Evolutionary conservation across 371 early-diverging fungal species (phyloP), one percentile per base, ranked within the genome.

Genomic region (Cokeromyces recurvatus): DNA sequence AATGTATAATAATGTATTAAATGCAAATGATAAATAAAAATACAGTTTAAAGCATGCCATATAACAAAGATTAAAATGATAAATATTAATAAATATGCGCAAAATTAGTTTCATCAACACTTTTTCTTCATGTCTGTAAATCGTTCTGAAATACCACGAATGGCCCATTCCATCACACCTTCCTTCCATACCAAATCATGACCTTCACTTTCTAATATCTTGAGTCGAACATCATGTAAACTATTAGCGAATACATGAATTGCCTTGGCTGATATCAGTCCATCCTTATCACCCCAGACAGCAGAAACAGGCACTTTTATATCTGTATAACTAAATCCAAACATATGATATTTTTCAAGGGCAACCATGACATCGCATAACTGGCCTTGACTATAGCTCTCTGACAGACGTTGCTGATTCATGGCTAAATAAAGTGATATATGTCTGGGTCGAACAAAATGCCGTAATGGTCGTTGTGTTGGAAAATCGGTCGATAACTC

Each of bases 121-220:
- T 12, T 20, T 16, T 31, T 19, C 24, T 29, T 39, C 10, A n/a
- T 22, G 5, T 22, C 17, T 17, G 3, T 29, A 31, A 17, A 44
- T 32, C 41, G 29, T 49, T 69, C 68, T 12, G 62, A 46, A 25
- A 71, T 60, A 22, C 72, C 72, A 23, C 72, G 58, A 22, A 75
- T 53, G 12, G 76, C 66, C 72, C 72, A 75, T 46, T 66, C 72
- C 67, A 75, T 68, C 8, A 75, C 76, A 8, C 76, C 76, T 59
- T 75, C 76, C 35, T 75, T 75, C 76, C 76, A 75, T 17, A 75
- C 70, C 12, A 75, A 41, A 53, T 71, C 72, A 59, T 75, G 76
- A 0, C 67, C 68, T 52, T 75, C 76, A 6, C 72, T 70, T 32
- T 75, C 76, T 22, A 75, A 36, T 20, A 75, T 69, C 46, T 71